Conservation (phyloP, 257 asterid genomes). For the Penstemon barbatus region DNA sequence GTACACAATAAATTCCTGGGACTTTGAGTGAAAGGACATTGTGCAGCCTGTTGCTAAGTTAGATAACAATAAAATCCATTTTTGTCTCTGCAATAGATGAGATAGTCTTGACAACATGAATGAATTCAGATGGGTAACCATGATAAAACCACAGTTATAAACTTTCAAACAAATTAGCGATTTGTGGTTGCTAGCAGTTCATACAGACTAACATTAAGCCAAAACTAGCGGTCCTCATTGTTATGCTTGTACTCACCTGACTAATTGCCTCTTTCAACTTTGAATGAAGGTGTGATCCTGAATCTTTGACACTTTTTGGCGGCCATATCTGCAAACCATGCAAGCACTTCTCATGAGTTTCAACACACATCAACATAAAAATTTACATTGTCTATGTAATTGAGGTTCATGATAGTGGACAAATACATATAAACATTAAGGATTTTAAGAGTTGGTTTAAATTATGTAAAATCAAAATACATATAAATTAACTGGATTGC, state of each 20-base stretch:
- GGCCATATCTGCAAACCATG: conserved; percentile 87
- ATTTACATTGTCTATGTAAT: conserved; percentile 1
- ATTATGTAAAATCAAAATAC: not conserved
- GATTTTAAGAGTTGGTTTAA: not conserved
- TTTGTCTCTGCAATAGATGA: no score
- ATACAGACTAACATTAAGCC: not conserved
- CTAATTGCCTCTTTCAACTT: conserved; percentile 81
- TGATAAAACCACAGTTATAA: not conserved
- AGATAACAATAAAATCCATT: not conserved
- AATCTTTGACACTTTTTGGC: conserved; percentile 88
- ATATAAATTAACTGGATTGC: not conserved
- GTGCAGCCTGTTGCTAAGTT: not conserved
- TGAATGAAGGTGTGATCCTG: conserved; percentile 81
- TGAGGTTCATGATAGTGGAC: conserved; percentile 18
- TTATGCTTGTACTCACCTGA: conserved; percentile 49
- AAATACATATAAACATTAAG: not conserved
- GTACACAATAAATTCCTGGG: not conserved
- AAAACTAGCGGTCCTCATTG: not conserved
- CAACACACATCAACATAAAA: conserved; percentile 8
- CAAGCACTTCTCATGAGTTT: conserved; percentile 15
- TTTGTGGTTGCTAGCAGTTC: not conserved
- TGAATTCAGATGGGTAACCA: not conserved
- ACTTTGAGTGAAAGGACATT: not conserved
- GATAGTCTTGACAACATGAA: no score
- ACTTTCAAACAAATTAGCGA: not conserved